phyloP scores from a whole-genome alignment of 208 protist genomes.

The Entamoeba invadens region DNA sequence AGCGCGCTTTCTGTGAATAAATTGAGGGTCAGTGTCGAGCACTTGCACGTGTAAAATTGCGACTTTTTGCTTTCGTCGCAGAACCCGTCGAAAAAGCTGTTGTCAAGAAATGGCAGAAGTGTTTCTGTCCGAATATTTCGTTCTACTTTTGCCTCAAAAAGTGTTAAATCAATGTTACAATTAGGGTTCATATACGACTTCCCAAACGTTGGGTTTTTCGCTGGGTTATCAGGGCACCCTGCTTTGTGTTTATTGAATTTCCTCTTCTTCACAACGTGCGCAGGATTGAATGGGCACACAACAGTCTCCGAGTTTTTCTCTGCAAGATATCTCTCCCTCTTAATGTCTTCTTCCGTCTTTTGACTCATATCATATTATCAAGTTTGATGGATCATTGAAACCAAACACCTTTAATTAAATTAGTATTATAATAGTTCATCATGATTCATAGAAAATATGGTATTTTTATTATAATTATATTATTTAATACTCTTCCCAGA shows the following conservation, averaged over 20 bases:
- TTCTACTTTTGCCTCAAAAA: too few relatives aligned
- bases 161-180: background rate
- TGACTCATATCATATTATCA: too few relatives aligned
- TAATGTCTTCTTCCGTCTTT: background rate
- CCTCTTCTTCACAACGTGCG: background rate
- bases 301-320: background rate
- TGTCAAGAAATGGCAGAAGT: background rate
- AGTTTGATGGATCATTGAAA: too few relatives aligned
- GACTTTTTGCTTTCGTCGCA: background rate
- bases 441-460: too few relatives aligned
- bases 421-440: too few relatives aligned
- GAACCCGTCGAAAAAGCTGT: background rate
- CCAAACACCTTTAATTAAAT: too few relatives aligned
- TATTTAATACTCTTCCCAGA: too few relatives aligned
- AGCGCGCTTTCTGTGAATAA: background rate
- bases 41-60: background rate
- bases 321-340: background rate
- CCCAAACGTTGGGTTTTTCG: background rate
- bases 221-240: background rate
- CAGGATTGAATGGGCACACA: background rate
- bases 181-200: background rate
- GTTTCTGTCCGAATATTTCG: background rate
- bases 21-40: background rate
- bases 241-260: background rate
- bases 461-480: too few relatives aligned